phyloP scores from a whole-genome alignment of 768 basidiomycete species.

The Termitomyces sp. region DNA sequence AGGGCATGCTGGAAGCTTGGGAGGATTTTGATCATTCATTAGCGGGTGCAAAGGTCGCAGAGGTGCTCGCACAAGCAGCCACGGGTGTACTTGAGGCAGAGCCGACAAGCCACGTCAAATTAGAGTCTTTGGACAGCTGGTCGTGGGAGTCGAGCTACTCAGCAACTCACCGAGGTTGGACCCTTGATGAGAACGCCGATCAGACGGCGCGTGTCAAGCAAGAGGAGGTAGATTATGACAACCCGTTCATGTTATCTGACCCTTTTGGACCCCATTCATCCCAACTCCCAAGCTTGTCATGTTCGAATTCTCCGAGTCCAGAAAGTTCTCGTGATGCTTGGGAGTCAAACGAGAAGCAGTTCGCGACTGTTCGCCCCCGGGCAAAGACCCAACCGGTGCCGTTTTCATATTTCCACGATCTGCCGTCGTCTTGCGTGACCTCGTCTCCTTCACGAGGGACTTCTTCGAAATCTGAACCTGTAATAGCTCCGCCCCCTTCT shows the following conservation, averaged over 20 bases:
- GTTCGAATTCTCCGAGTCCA: slow-evolving; percentile 20
- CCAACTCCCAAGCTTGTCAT: slow-evolving; percentile 21
- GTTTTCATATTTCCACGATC: slow-evolving; percentile 17
- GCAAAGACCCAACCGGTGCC: slow-evolving; percentile 30
- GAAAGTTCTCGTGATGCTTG: slow-evolving; percentile 6
- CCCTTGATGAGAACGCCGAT: slow-evolving; percentile 22
- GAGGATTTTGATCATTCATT: slow-evolving; percentile 50
- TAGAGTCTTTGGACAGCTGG: slow-evolving; percentile 41
- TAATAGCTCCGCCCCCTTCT: slow-evolving; percentile 16
- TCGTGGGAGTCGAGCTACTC: slow-evolving; percentile 33
- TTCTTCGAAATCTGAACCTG: slow-evolving; percentile 17
- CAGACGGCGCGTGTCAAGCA: slow-evolving; percentile 35
- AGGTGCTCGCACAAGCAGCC: slow-evolving; percentile 34
- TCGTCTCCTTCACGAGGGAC: slow-evolving; percentile 15
- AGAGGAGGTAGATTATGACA: slow-evolving; percentile 40
- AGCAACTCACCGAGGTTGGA: slow-evolving; percentile 21
- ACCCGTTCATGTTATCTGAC: slow-evolving; percentile 24
- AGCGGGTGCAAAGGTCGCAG: slow-evolving; percentile 38
- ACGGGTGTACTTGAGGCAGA: slow-evolving; percentile 24
- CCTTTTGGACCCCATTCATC: slow-evolving; percentile 23
- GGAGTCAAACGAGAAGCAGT: slow-evolving; percentile 13
- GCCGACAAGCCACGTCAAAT: slow-evolving; percentile 29
- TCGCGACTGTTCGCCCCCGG: slow-evolving; percentile 30
- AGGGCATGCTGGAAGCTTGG: slow-evolving; percentile 66
- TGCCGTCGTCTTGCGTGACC: slow-evolving; percentile 7